These are phyloP conservation scores for Mucor sp. DNA, from an alignment of 371 early-diverging fungal genomes.

Conservation along the genomic window DNA sequence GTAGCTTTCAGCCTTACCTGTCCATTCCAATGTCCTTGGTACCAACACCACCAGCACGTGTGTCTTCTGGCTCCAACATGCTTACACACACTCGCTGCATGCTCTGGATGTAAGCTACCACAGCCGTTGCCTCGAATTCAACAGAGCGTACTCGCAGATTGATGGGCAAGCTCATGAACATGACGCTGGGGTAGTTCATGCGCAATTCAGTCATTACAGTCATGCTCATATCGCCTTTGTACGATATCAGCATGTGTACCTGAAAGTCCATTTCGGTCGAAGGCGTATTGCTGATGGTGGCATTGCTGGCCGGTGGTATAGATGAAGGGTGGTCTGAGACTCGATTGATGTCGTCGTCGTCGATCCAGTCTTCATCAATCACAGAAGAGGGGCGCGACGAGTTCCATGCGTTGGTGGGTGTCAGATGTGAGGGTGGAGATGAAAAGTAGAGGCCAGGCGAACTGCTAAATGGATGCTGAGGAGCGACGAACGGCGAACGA, in stretches of 20 bases:
- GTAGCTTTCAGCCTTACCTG: conserved; percentile 23
- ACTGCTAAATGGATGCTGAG: conserved; percentile 48
- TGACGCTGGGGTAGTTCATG: conserved; percentile 91
- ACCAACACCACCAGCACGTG: conserved; percentile 1
- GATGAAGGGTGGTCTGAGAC: conserved; percentile 12
- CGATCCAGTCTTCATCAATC: conserved; percentile 49
- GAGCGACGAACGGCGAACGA: conserved; percentile 53
- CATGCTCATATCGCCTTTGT: conserved; percentile 85
- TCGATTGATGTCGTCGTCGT: conserved; percentile 41
- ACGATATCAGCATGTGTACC: conserved; percentile 70
- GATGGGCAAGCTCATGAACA: conserved; percentile 90
- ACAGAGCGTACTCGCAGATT: conserved; percentile 81
- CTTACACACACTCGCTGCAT: conserved; percentile 82
- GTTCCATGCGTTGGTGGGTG: conserved; percentile 8
- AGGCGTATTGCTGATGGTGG: conserved; percentile 8
- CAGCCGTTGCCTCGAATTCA: conserved; percentile 82
- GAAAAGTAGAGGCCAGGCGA: conserved; percentile 9
- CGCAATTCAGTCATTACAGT: conserved; percentile 85
- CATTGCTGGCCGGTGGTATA: conserved; percentile 3
- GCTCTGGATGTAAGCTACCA: conserved; percentile 83
- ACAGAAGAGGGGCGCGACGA: conserved; percentile 20
- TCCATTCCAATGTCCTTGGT: conserved; percentile 33
- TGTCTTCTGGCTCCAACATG: conserved; percentile 80
- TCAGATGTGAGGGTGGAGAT: conserved; percentile 2
- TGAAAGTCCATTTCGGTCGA: conserved; percentile 73